These are phyloP conservation scores for Xylaria sp. DNA, from an alignment of 2,329 filamentous ascomycete genomes.

Conservation along the genomic window DNA sequence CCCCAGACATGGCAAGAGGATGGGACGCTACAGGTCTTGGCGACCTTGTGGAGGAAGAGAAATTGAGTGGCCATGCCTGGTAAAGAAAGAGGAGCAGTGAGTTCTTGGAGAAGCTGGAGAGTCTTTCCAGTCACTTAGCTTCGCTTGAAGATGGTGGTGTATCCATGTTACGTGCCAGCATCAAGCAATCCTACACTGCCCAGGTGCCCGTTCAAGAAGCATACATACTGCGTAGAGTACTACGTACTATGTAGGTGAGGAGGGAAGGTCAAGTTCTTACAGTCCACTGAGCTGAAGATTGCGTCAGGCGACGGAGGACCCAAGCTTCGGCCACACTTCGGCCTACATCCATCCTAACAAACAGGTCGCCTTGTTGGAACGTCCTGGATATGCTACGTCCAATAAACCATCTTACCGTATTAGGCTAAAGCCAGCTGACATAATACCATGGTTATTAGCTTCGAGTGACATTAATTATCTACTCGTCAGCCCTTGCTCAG, in stretches of 20 bases:
- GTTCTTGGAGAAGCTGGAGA: neutral
- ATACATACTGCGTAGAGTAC: too few relatives aligned
- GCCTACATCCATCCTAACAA: too few relatives aligned
- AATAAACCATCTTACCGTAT: neutral
- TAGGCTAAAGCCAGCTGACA: neutral
- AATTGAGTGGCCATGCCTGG: constrained; percentile 4
- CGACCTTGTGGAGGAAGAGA: neutral
- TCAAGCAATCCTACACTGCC: too few relatives aligned
- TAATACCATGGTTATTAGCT: neutral
- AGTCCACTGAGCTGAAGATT: too few relatives aligned
- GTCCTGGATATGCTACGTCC: neutral
- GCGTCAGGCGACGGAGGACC: too few relatives aligned
- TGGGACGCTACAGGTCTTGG: constrained; percentile 27
- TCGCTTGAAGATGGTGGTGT: neutral
- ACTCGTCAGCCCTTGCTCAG: too few relatives aligned
- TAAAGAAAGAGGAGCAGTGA: neutral
- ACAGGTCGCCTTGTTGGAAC: too few relatives aligned
- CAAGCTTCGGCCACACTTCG: too few relatives aligned
- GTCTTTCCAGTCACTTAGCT: neutral
- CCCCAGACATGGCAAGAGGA: constrained; percentile 3
- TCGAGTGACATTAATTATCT: neutral
- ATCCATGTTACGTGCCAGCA: constrained; percentile 8
- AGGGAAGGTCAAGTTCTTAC: too few relatives aligned
- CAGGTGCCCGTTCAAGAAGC: neutral
- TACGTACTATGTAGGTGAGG: neutral